Evolutionary conservation across 768 basidiomycete species (phyloP).

Genomic region (Pisolithus microcarpus): DNA sequence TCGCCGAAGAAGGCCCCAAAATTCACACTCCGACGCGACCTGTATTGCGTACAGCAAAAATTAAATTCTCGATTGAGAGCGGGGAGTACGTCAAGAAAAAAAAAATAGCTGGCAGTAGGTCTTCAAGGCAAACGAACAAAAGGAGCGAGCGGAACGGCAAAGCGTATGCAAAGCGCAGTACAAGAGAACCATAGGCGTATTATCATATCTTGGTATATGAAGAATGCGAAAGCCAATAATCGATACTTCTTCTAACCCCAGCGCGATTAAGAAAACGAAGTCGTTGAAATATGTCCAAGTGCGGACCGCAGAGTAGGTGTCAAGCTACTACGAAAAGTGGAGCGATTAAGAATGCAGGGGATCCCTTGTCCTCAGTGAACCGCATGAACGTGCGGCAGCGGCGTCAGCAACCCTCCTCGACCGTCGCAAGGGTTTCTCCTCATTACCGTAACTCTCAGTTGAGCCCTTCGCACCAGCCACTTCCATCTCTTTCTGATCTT

Average conservation of each 20-base stretch:
- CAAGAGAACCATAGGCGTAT: neutral
- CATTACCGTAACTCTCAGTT: neutral
- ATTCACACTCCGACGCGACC: constrained; percentile 21
- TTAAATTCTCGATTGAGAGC: constrained; percentile 2
- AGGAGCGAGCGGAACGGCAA: constrained; percentile 1
- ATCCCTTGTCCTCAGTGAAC: constrained; percentile 26
- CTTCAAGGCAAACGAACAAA: neutral
- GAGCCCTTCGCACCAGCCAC: constrained; percentile 4
- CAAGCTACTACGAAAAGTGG: constrained; percentile 18
- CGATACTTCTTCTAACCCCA: too few species aligned
- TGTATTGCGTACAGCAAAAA: neutral
- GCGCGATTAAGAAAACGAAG: too few species aligned
- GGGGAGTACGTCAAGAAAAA: constrained; percentile 1
- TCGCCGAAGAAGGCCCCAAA: constrained; percentile 16
- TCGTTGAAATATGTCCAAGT: too few species aligned
- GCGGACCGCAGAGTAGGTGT: neutral
- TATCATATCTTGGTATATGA: too few species aligned
- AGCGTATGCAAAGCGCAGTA: neutral
- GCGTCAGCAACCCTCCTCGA: constrained; percentile 67
- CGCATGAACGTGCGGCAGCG: constrained; percentile 42
- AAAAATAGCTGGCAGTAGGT: neutral
- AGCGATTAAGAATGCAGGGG: constrained; percentile 20
- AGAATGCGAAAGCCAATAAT: too few species aligned
- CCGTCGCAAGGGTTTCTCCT: constrained; percentile 26
- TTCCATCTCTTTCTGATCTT: constrained; percentile 30